A percentile compares a stretch with the other conserved stretches of the same genome.
Conservation (phyloP, 208 protist genomes). For the Angomonas ambiguus region DNA sequence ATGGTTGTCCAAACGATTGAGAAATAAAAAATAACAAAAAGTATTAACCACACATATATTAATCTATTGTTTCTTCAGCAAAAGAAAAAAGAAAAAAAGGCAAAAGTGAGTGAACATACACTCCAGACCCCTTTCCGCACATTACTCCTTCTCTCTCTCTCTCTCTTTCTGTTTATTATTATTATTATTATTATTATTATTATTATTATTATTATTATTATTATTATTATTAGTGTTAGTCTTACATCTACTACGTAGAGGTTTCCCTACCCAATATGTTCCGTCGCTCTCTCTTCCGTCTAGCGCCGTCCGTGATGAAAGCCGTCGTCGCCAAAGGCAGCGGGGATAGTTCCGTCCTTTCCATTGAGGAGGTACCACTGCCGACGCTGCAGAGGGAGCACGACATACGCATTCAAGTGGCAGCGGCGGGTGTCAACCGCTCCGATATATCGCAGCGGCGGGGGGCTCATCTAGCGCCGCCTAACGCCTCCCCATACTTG, state of each 20-base stretch:
- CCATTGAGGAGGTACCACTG: slow-evolving; percentile 35
- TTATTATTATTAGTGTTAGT: slow-evolving; percentile 12
- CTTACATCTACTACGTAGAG: too few relatives aligned
- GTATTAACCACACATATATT: slow-evolving; percentile 5
- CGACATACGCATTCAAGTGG: slow-evolving; percentile 83
- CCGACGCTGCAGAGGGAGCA: slow-evolving; percentile 23
- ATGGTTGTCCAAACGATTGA: background rate
- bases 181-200: background rate
- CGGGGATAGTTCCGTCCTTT: slow-evolving; percentile 44
- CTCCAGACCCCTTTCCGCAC: slow-evolving; percentile 13
- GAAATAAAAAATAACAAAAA: slow-evolving; percentile 14
- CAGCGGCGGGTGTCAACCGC: slow-evolving; percentile 85
- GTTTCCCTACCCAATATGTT: too few relatives aligned
- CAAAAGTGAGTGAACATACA: too few relatives aligned
- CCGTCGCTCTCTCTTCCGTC: background rate
- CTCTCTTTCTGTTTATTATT: background rate
- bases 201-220: too few relatives aligned
- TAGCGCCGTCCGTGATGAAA: slow-evolving; percentile 32
- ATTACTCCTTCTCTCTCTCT: slow-evolving; percentile 8
- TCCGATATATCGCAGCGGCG: slow-evolving; percentile 76
- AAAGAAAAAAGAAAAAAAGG: too few relatives aligned
- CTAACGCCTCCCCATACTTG: slow-evolving; percentile 64
- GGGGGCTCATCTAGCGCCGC: slow-evolving; percentile 88
- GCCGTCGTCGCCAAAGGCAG: slow-evolving; percentile 68
- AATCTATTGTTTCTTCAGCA: too few relatives aligned